A percentile compares a stretch with the other conserved stretches of the same genome.
phyloP scores from a whole-genome alignment of 495 filamentous ascomycete genomes.

The Penicillium samsonianum region DNA sequence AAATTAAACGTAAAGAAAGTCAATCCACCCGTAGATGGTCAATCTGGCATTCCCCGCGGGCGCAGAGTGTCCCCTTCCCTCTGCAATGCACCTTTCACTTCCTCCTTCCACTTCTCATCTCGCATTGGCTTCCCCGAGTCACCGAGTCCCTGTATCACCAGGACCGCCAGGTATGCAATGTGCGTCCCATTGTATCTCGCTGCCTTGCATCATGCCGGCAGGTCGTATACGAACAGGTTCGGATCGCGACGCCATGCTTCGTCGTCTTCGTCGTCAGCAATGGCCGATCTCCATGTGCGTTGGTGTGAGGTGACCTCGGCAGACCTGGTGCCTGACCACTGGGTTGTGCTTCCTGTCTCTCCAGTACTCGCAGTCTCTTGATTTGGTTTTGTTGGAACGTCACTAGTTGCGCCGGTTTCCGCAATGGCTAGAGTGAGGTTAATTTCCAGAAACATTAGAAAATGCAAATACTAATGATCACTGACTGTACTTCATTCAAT shows the following conservation, averaged over 20 bases:
- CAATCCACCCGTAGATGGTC: too few relatives aligned
- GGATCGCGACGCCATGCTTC: neutral
- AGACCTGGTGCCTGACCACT: neutral
- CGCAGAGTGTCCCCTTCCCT: neutral
- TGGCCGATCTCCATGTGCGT: neutral
- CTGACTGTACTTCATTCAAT: too few relatives aligned
- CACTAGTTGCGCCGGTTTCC: too few relatives aligned
- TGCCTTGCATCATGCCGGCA: neutral
- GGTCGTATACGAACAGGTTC: neutral
- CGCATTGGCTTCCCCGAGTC: neutral
- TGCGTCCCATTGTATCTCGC: too few relatives aligned
- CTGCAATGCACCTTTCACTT: neutral
- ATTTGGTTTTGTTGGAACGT: neutral
- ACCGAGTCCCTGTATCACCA: neutral
- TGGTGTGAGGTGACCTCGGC: neutral
- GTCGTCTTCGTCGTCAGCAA: neutral
- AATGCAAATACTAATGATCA: too few relatives aligned
- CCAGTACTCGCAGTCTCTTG: neutral
- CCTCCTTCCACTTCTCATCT: neutral
- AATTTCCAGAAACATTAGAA: too few relatives aligned
- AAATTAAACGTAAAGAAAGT: too few relatives aligned
- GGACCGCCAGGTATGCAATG: neutral
- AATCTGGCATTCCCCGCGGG: too few relatives aligned
- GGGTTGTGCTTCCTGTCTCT: neutral
- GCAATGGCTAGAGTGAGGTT: too few relatives aligned